Conservation (phyloP, 192 early-diverging fungal species). For the Chytriomyces sp. region DNA sequence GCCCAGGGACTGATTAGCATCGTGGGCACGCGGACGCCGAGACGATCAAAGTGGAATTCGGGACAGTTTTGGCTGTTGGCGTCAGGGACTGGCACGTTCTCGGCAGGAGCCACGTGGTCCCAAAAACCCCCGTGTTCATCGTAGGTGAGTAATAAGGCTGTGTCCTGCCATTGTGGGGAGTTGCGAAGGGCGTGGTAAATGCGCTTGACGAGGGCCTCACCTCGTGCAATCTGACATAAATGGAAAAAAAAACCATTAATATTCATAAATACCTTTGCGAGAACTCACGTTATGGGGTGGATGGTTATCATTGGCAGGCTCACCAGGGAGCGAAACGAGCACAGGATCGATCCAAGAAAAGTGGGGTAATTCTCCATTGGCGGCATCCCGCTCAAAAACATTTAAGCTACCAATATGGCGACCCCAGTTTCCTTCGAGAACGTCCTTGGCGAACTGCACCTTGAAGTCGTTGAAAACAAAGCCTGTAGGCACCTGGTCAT, state of each 20-base stretch:
- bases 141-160: slow-evolving; percentile 50
- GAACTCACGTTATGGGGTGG: slow-evolving; percentile 35
- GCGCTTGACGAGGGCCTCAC: slow-evolving; percentile 37
- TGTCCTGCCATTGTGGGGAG: slow-evolving; percentile 53
- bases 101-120: slow-evolving; percentile 53
- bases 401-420: slow-evolving; percentile 11
- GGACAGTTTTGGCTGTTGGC: neutral
- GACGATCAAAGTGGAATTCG: slow-evolving; percentile 51
- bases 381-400: slow-evolving; percentile 29
- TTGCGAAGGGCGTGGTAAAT: slow-evolving; percentile 52
- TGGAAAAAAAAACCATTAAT: too few species aligned
- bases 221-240: too few species aligned
- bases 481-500: slow-evolving; percentile 16
- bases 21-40: slow-evolving; percentile 56
- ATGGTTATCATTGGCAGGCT: slow-evolving; percentile 29
- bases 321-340: slow-evolving; percentile 8
- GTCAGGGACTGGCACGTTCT: slow-evolving; percentile 52
- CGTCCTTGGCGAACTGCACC: neutral
- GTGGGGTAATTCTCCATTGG: slow-evolving; percentile 29
- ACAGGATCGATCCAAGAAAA: slow-evolving; percentile 42
- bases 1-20: slow-evolving; percentile 51
- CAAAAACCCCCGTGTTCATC: slow-evolving; percentile 58
- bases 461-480: slow-evolving; percentile 29
- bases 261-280: too few species aligned
- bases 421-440: neutral